phyloP scores from a whole-genome alignment of 2,329 filamentous ascomycete genomes.

The Camptophora hylomeconis region DNA sequence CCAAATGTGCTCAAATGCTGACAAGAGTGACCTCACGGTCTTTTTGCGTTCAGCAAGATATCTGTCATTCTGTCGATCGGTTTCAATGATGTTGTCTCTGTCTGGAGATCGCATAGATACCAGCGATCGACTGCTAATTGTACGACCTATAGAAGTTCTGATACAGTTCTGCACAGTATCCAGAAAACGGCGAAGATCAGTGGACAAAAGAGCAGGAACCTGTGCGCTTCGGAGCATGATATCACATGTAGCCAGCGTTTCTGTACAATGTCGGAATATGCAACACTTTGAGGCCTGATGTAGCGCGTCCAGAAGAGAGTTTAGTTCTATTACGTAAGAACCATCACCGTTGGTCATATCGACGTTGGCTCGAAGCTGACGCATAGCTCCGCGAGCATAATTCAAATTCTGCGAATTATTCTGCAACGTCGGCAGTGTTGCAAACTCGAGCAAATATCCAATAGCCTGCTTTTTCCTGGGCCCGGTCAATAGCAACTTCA shows the following conservation, averaged over 20 bases:
- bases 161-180: too few relatives aligned
- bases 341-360: constrained; percentile 7
- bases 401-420: constrained; percentile 10
- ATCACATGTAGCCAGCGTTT: too few relatives aligned
- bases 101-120: too few relatives aligned
- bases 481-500: constrained; percentile 9
- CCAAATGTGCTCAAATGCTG: too few relatives aligned
- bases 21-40: too few relatives aligned
- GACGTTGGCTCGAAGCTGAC: constrained; percentile 9
- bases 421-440: constrained; percentile 6
- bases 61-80: background rate
- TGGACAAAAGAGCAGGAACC: too few relatives aligned
- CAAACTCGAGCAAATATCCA: constrained; percentile 10
- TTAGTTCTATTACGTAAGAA: constrained; percentile 7
- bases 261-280: constrained; percentile 12
- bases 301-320: constrained; percentile 8
- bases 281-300: constrained; percentile 9
- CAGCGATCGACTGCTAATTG: too few relatives aligned
- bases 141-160: too few relatives aligned
- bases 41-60: too few relatives aligned
- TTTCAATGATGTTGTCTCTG: background rate
- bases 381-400: constrained; percentile 11
- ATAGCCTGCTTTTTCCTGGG: constrained; percentile 7
- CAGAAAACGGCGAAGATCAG: too few relatives aligned
- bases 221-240: too few relatives aligned